phyloP scores from a whole-genome alignment of 2,329 filamentous ascomycete species.

The Monosporascus sp. region DNA sequence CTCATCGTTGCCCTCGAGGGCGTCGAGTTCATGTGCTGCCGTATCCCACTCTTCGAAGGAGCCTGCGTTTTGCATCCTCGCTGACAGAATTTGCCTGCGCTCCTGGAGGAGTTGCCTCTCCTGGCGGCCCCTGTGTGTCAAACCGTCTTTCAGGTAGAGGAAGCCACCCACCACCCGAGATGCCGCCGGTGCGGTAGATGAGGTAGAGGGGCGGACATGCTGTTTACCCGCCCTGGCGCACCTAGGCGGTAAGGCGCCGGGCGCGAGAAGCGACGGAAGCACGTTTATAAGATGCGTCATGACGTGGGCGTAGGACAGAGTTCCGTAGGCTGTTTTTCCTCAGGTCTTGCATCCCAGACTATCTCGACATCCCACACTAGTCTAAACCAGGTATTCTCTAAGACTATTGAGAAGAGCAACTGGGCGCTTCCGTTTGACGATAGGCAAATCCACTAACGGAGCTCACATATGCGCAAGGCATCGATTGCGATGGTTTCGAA shows the following conservation, averaged over 20 bases:
- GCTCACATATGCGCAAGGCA: too few species aligned
- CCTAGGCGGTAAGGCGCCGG: constrained; percentile 6
- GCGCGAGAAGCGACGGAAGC: constrained; percentile 13
- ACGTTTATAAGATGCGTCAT: constrained; percentile 21
- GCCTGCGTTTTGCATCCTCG: constrained; percentile 63
- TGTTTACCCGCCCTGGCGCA: constrained; percentile 4
- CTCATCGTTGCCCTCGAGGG: constrained; percentile 69
- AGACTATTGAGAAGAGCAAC: too few species aligned
- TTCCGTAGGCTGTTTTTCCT: background rate
- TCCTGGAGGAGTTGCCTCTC: constrained; percentile 45
- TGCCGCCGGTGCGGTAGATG: constrained; percentile 18
- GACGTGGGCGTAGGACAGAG: constrained; percentile 7
- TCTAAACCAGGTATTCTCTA: too few species aligned
- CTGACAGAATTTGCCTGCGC: constrained; percentile 56
- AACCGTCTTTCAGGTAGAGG: constrained; percentile 48
- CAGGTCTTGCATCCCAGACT: constrained; percentile 8
- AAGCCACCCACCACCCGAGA: constrained; percentile 36
- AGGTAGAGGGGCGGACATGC: background rate
- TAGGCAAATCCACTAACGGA: too few species aligned
- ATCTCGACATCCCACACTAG: background rate
- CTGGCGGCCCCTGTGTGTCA: constrained; percentile 45
- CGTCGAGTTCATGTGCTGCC: constrained; percentile 72
- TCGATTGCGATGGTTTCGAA: too few species aligned
- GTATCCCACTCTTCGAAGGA: constrained; percentile 67
- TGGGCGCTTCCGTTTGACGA: too few species aligned